Percentiles rank a stretch among this genome's conserved stretches.
Conservation (phyloP, 1,284 basidiomycete genomes). For the Ustilago xerochloae region DNA sequence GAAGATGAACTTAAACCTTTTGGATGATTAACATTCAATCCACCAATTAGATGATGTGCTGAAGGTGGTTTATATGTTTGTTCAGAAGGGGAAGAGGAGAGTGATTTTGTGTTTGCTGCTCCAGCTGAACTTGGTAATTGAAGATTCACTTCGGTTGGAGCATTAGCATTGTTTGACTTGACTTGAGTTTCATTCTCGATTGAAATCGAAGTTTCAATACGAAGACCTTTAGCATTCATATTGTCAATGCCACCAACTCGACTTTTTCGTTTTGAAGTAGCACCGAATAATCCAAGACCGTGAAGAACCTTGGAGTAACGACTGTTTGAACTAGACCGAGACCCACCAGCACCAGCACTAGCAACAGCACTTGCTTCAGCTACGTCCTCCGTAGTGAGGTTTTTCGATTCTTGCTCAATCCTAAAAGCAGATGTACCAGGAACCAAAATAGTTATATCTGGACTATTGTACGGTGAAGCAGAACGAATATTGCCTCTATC, state of each 20-base stretch:
- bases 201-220: constrained; percentile 20
- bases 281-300: constrained; percentile 25
- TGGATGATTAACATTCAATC: constrained; percentile 16
- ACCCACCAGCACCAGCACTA: no score
- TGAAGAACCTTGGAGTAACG: constrained; percentile 26
- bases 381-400: constrained; percentile 1
- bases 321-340: constrained; percentile 5
- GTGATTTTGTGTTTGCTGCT: constrained; percentile 4
- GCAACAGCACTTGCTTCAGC: not conserved
- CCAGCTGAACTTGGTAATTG: not conserved
- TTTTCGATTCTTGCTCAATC: constrained; percentile 6
- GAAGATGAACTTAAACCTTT: constrained; percentile 20
- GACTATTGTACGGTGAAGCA: constrained; percentile 26
- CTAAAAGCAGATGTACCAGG: constrained; percentile 12
- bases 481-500: constrained; percentile 14
- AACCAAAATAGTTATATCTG: constrained; percentile 20
- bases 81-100: constrained; percentile 6
- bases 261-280: constrained; percentile 21
- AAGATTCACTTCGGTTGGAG: no score
- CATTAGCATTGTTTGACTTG: no score
- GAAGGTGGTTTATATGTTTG: constrained; percentile 14
- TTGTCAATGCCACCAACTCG: not conserved
- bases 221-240: constrained; percentile 10
- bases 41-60: constrained; percentile 21
- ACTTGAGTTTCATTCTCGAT: constrained; percentile 3